A percentile compares a stretch with the other conserved stretches of the same genome.
Evolutionary conservation across 257 asterid species (phyloP).

Genomic region (Mentha longifolia): DNA sequence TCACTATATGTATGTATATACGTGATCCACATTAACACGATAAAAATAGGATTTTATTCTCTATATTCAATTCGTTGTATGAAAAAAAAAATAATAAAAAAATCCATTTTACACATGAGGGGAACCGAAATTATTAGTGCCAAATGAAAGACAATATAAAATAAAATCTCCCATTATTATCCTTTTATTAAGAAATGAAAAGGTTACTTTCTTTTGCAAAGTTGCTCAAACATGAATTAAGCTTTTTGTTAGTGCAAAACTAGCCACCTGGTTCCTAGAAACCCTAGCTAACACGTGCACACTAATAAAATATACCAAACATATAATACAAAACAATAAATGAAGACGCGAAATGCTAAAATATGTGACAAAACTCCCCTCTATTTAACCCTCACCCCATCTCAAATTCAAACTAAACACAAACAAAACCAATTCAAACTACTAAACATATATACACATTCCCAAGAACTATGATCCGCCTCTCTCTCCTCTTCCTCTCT

Average conservation of each 20-base stretch:
- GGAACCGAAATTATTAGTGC: no score
- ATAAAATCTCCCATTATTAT: neutral
- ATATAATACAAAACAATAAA: no score
- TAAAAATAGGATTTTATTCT: no score
- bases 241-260: constrained; percentile 31
- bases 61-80: no score
- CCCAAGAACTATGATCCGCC: neutral
- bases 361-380: constrained; percentile 25
- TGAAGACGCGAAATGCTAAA: neutral
- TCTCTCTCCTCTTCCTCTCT: no score
- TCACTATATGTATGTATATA: no score
- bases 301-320: neutral
- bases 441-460: no score
- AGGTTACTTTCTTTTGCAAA: constrained; percentile 18
- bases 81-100: no score
- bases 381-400: constrained; percentile 32
- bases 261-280: constrained; percentile 38
- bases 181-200: neutral
- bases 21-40: no score
- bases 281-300: constrained; percentile 37
- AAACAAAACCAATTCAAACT: neutral
- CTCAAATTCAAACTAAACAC: neutral
- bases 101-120: no score
- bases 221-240: constrained; percentile 43
- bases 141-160: neutral